These are phyloP conservation scores for Cordyceps javanica DNA, from an alignment of 2,329 filamentous ascomycete genomes.

Conservation along the genomic window DNA sequence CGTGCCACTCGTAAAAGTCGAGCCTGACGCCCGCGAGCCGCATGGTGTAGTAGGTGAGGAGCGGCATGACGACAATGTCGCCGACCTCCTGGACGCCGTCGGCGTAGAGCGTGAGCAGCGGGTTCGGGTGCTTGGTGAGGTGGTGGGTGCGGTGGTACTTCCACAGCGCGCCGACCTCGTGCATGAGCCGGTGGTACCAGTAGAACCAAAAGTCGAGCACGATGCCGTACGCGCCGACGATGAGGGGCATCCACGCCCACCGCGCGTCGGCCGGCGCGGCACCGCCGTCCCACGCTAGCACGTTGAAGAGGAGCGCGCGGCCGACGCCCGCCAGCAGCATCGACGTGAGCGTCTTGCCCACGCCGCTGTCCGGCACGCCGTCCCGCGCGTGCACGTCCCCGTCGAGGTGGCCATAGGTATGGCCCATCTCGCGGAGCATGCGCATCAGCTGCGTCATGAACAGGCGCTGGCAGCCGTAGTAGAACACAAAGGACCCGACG, in stretches of 20 bases:
- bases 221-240: constrained; percentile 73
- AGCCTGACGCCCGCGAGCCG: constrained; percentile 30
- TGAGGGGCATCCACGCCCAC: constrained; percentile 28
- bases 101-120: constrained; percentile 45
- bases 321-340: constrained; percentile 2
- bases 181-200: constrained; percentile 62
- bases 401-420: constrained; percentile 23
- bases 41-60: constrained; percentile 32
- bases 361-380: constrained; percentile 26
- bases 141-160: constrained; percentile 67
- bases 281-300: not conserved
- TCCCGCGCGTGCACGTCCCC: constrained; percentile 29
- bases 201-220: constrained; percentile 39
- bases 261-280: not conserved
- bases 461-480: constrained; percentile 12
- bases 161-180: constrained; percentile 59
- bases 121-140: constrained; percentile 58
- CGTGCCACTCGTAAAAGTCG: constrained; percentile 41
- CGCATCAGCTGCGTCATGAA: constrained; percentile 23
- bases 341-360: constrained; percentile 16
- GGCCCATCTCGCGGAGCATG: constrained; percentile 24
- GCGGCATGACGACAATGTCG: constrained; percentile 33
- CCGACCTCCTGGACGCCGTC: constrained; percentile 30
- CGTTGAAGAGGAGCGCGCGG: constrained; percentile 22
- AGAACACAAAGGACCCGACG: constrained; percentile 14